A percentile compares a stretch with the other conserved stretches of the same genome.
These are phyloP conservation scores for Erythrobasidium hasegawianum DNA, from an alignment of 1,284 basidiomycete species.

Conservation along the genomic window DNA sequence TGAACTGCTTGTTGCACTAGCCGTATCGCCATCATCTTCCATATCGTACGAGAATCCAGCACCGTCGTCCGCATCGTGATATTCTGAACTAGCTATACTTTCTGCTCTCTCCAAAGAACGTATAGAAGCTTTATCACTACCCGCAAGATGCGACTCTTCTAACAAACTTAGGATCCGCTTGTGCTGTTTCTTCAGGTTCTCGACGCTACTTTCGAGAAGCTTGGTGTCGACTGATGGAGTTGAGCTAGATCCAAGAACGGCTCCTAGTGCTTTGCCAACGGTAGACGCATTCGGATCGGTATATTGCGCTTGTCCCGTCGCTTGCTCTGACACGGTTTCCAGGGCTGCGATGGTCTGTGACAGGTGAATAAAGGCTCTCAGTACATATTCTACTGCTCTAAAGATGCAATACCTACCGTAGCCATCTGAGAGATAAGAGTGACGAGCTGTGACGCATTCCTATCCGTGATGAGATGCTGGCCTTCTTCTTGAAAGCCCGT, in stretches of 20 bases:
- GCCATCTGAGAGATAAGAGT: conserved; percentile 20
- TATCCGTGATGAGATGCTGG: conserved; percentile 20
- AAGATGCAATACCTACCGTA: conserved; percentile 15
- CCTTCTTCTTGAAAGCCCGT: neutral
- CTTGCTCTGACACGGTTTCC: neutral
- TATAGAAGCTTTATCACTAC: conserved; percentile 1
- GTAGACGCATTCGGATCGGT: neutral
- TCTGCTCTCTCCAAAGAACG: conserved; percentile 25
- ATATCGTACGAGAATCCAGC: conserved; percentile 20
- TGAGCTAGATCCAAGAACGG: neutral
- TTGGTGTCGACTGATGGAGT: neutral
- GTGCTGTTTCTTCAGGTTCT: conserved; percentile 5
- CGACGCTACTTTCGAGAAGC: conserved; percentile 9
- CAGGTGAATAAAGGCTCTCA: no score
- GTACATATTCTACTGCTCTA: no score
- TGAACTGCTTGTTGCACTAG: neutral
- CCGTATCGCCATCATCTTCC: conserved; percentile 14
- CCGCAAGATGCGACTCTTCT: conserved; percentile 9
- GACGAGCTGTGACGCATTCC: conserved; percentile 16
- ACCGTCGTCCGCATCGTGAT: conserved; percentile 27
- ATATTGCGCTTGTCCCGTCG: neutral
- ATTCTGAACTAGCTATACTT: conserved; percentile 13
- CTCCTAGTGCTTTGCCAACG: conserved; percentile 9
- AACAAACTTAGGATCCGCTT: conserved; percentile 10
- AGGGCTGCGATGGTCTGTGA: neutral